Evolutionary conservation across 257 asterid genomes (phyloP), one percentile per base, ranked within the genome.

Genomic region (Marsdenia floribunda): DNA sequence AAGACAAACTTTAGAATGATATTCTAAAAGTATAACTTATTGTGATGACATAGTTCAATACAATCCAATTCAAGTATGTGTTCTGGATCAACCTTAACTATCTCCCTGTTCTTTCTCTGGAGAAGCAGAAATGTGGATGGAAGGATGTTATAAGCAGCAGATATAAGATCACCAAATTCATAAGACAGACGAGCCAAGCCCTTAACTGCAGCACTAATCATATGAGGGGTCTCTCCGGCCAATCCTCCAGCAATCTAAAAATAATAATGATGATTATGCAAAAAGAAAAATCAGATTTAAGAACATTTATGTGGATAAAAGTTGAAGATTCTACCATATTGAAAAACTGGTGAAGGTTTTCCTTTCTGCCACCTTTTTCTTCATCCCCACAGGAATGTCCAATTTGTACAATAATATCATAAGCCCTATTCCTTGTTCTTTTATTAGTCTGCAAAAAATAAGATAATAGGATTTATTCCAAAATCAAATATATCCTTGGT

Each of bases 181-280:
- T 94, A 94, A 74, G 99, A 97, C 86, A 94, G 85, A 52, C 99
- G 97, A 76, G 99, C 99, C 83, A 94, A 85, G 73, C 97, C 99
- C 74, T 90, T 92, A 82, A 89, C 88, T 0, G 99, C 91, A 71
- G 97, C 99, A 86, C 99, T 94, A 71, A 92, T 85, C 96, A 89
- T 89, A 80, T 90, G 97, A 76, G 99, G 93, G 60, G 95, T 87
- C 81, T 92, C 97, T 68, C 97, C 93, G 49, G 96, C 92, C 80
- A 94, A 84, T 46, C 96, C 96, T 66, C 96, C 97, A 77, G 97
- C 97, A 84, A 94, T 90, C 99, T 94, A 74, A 81, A 15, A 44
- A 83, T 46, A 68, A 12, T 52, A 52, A 52, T 16, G 3, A 13
- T 44, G 16, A 58, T 11, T 14, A 49, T 22, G 29, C 49, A 22